Evolutionary conservation across 257 asterid genomes (phyloP), one percentile per base, ranked within the genome.

Genomic region (Solanum commersonii): DNA sequence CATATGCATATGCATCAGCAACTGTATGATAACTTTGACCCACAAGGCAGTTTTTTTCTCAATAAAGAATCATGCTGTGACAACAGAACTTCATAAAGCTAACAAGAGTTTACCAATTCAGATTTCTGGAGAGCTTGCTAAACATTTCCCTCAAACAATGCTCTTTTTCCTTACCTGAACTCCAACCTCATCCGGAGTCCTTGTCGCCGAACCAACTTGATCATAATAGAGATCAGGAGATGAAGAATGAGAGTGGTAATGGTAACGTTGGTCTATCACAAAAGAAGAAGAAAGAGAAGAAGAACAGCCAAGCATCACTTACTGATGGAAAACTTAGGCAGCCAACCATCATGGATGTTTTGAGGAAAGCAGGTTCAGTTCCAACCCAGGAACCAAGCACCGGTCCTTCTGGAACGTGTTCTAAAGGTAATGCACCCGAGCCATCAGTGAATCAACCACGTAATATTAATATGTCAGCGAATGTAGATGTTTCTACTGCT

Each of bases 71-170:
- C 87, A 84, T 72, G 79, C 88, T 76, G 63, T 72, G 86, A 56
- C 65, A 84, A 71, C 87, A 76, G 88, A 90, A 86, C 85, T 87
- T 68, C 63, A 85, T 60, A 87, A 87, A 56, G 88, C 52, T 76
- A 88, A 77, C 89, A 85, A 87, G 70, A 84, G 72, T 31, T 83
- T 83, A 35, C 60, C 74, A 8, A 52, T 94, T 94, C 96, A 95
- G 98, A 87, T 94, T 91, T 89, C 79, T 95, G 49, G 98, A 96
- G 93, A 89, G 92, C 89, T 78, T 96, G 91, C 90, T 96, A 89
- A 94, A 96, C 88, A 91, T 91, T 89, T 89, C 89, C 88, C 96
- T 96, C 87, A 94, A 91, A 84, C 91, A 89, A 85, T 92, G 91
- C 84, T 92, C 94, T 2, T 74, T 92, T 46, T 87, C 91, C 89